Conservation (phyloP, 208 protist species). For the Crithidia bombi region DNA sequence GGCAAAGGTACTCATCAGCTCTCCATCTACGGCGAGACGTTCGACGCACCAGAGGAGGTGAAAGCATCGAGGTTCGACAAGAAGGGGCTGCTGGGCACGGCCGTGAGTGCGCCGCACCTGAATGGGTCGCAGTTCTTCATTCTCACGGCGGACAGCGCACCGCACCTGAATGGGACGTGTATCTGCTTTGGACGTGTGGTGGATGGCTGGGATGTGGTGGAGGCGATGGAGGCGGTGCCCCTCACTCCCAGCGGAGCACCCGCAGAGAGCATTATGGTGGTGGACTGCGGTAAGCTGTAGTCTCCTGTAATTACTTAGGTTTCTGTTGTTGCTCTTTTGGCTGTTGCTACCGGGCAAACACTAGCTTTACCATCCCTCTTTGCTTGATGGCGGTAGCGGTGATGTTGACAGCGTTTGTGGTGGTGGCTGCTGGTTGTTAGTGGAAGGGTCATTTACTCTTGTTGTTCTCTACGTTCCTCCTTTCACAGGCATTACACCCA, state of each 20-base stretch:
- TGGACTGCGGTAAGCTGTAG: slow-evolving; percentile 66
- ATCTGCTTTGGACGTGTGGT: slow-evolving; percentile 95
- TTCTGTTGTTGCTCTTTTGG: not conserved
- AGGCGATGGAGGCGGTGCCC: slow-evolving; percentile 74
- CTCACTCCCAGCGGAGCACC: slow-evolving; percentile 51
- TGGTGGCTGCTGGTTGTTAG: not conserved
- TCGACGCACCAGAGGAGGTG: slow-evolving; percentile 96
- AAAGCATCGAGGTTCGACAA: slow-evolving; percentile 82
- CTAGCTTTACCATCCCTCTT: too few species aligned
- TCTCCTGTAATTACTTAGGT: not conserved
- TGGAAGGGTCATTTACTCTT: not conserved
- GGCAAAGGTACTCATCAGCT: slow-evolving; percentile 94
- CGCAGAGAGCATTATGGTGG: slow-evolving; percentile 46
- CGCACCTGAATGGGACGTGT: slow-evolving; percentile 93
- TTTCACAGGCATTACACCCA: slow-evolving; percentile 14
- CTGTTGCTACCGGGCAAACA: not conserved
- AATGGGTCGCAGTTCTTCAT: slow-evolving; percentile 96
- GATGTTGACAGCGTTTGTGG: not conserved
- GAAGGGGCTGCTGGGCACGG: slow-evolving; percentile 96
- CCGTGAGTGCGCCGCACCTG: slow-evolving; percentile 96
- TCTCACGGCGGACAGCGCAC: slow-evolving; percentile 66
- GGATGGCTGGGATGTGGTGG: slow-evolving; percentile 82
- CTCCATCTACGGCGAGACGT: slow-evolving; percentile 96
- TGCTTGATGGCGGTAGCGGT: too few species aligned
- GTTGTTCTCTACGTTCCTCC: not conserved